Conservation (phyloP, 331 rosid species). For the Ulmus americana region DNA sequence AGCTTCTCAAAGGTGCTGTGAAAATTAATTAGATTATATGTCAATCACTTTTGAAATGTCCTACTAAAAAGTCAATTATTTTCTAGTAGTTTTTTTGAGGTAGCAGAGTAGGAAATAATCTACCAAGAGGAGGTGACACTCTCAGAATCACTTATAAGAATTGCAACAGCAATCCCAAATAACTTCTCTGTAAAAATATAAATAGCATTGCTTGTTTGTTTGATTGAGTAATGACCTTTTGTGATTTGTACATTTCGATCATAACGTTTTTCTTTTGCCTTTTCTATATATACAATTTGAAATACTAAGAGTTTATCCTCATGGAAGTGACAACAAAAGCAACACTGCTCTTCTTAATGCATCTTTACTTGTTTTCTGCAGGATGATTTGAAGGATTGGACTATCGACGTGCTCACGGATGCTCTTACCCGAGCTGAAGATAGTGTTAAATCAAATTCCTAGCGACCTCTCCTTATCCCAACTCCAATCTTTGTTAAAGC, state of each 20-base stretch:
- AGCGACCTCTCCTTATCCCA: slow-evolving; percentile 15
- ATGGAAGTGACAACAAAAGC: background rate
- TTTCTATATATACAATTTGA: background rate
- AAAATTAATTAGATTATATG: too few relatives aligned
- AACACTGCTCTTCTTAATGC: background rate
- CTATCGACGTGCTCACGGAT: slow-evolving; percentile 65
- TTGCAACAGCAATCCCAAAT: too few relatives aligned
- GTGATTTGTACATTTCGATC: background rate
- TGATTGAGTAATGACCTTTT: too few relatives aligned
- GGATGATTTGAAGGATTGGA: slow-evolving; percentile 85
- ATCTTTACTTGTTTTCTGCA: slow-evolving; percentile 25
- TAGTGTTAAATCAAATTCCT: slow-evolving; percentile 36
- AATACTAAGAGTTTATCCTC: background rate
- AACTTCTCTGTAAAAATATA: too few relatives aligned
- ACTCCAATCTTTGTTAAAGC: background rate
- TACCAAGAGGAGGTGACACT: too few relatives aligned
- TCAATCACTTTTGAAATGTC: too few relatives aligned
- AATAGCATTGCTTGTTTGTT: too few relatives aligned
- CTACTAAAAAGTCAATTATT: too few relatives aligned
- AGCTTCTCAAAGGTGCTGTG: too few relatives aligned
- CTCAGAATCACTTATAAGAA: too few relatives aligned
- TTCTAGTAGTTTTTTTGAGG: too few relatives aligned
- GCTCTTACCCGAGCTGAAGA: slow-evolving; percentile 63
- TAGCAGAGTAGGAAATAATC: too few relatives aligned
- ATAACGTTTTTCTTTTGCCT: background rate